These are phyloP conservation scores for Chlamydomonas reinhardtii DNA, from an alignment of 163 green algal genomes.

Conservation along the genomic window DNA sequence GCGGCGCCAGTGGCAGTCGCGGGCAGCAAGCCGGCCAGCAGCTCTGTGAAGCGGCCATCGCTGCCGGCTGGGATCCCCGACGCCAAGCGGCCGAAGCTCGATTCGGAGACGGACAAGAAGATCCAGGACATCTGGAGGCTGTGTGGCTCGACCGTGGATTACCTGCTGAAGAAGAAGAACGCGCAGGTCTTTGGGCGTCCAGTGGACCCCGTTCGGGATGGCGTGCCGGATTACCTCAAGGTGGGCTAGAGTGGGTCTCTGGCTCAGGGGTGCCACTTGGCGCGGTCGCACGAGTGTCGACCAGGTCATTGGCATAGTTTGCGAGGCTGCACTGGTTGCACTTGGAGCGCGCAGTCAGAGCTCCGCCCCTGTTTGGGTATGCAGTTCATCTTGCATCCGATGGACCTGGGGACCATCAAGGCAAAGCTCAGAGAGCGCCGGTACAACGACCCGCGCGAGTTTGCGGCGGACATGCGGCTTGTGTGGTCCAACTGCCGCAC, in stretches of 20 bases:
- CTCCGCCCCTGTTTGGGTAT: neutral
- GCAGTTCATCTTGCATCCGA: conserved; percentile 84
- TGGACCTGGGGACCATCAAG: conserved; percentile 89
- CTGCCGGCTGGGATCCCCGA: conserved; percentile 20
- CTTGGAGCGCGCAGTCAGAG: no score
- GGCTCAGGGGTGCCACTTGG: no score
- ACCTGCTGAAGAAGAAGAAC: conserved; percentile 62
- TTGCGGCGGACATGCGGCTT: conserved; percentile 82
- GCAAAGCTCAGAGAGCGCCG: conserved; percentile 63
- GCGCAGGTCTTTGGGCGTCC: conserved; percentile 73
- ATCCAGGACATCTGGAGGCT: conserved; percentile 40
- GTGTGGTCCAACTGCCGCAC: conserved; percentile 76
- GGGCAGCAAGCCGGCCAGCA: conserved; percentile 9
- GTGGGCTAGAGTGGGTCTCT: conserved; percentile 46
- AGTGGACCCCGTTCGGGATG: conserved; percentile 74
- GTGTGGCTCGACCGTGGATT: conserved; percentile 62
- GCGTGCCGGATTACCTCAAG: conserved; percentile 85
- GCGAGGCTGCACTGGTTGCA: no score
- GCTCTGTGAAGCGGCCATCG: neutral
- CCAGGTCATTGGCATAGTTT: no score
- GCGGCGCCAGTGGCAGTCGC: neutral
- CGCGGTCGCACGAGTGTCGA: no score
- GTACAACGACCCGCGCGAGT: conserved; percentile 77
- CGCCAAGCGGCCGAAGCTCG: conserved; percentile 36
- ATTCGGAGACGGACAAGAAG: conserved; percentile 39